A percentile compares a stretch with the other conserved stretches of the same genome.
phyloP scores from a whole-genome alignment of 768 basidiomycete species.

The Lentinula sp. region DNA sequence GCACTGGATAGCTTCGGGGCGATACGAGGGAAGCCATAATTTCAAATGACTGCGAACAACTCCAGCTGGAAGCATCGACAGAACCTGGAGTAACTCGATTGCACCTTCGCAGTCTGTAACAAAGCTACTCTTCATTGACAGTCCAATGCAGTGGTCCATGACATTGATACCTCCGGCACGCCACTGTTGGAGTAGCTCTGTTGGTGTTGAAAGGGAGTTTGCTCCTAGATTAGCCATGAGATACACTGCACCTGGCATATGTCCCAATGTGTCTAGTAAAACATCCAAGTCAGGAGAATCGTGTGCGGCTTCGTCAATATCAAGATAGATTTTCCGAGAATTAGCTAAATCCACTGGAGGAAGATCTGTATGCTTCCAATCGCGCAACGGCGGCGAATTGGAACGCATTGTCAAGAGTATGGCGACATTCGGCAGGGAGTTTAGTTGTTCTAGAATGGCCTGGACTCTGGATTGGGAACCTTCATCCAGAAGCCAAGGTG shows the following conservation, averaged over 20 bases:
- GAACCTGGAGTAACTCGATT: not conserved
- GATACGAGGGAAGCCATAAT: not conserved
- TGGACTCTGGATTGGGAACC: constrained; percentile 16
- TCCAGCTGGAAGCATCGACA: not conserved
- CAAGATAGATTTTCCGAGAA: constrained; percentile 15
- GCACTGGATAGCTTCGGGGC: not conserved
- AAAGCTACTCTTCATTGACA: not conserved
- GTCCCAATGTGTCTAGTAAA: constrained; percentile 18
- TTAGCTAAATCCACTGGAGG: constrained; percentile 12
- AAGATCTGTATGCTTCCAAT: constrained; percentile 16
- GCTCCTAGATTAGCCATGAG: constrained; percentile 22
- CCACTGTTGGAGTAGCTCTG: not conserved
- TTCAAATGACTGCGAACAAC: not conserved
- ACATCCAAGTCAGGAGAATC: constrained; percentile 15
- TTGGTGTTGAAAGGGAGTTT: not conserved
- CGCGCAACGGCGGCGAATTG: constrained; percentile 18
- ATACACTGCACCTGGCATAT: constrained; percentile 26
- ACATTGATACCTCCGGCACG: not conserved
- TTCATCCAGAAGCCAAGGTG: constrained; percentile 24
- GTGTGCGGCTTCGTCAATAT: constrained; percentile 13
- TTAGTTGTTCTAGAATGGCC: constrained; percentile 18
- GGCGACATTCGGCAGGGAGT: constrained; percentile 19
- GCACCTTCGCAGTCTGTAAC: not conserved
- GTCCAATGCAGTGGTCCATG: not conserved
- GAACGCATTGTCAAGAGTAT: constrained; percentile 29